phyloP scores from a whole-genome alignment of 1,284 basidiomycete species.

The Agroathelia rolfsii region DNA sequence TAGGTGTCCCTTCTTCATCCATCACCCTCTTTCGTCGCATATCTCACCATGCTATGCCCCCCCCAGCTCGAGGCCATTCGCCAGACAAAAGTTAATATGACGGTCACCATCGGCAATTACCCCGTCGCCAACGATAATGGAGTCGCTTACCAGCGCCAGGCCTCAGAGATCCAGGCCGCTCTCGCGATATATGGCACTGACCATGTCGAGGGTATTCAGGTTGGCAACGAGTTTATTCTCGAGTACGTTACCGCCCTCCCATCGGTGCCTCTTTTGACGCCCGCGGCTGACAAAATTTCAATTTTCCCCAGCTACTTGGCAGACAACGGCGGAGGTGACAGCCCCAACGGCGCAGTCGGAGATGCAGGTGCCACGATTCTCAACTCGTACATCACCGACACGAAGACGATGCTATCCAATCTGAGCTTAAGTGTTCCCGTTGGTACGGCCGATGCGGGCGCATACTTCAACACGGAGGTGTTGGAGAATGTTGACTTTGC shows the following conservation, averaged over 20 bases:
- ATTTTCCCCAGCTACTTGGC: slow-evolving; percentile 39
- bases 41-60: slow-evolving; percentile 5
- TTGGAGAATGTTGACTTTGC: slow-evolving; percentile 69
- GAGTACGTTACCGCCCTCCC: slow-evolving; percentile 35
- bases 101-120: slow-evolving; percentile 82
- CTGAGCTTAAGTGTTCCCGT: slow-evolving; percentile 55
- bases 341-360: slow-evolving; percentile 46
- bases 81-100: slow-evolving; percentile 82
- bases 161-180: slow-evolving; percentile 52
- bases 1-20: slow-evolving; percentile 15
- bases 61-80: slow-evolving; percentile 76
- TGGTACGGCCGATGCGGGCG: slow-evolving; percentile 88
- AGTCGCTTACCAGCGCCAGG: slow-evolving; percentile 66
- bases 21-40: slow-evolving; percentile 5
- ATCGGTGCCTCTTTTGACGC: not conserved
- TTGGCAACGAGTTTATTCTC: slow-evolving; percentile 79
- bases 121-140: slow-evolving; percentile 50
- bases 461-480: slow-evolving; percentile 70
- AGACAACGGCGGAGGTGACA: slow-evolving; percentile 26
- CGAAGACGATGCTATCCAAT: slow-evolving; percentile 40
- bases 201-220: slow-evolving; percentile 72
- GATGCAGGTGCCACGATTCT: slow-evolving; percentile 44
- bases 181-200: slow-evolving; percentile 73
- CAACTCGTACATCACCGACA: slow-evolving; percentile 58
- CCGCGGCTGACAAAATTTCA: slow-evolving; percentile 6